These are phyloP conservation scores for Cynanchum wilfordii DNA, from an alignment of 257 asterid species.

Conservation along the genomic window DNA sequence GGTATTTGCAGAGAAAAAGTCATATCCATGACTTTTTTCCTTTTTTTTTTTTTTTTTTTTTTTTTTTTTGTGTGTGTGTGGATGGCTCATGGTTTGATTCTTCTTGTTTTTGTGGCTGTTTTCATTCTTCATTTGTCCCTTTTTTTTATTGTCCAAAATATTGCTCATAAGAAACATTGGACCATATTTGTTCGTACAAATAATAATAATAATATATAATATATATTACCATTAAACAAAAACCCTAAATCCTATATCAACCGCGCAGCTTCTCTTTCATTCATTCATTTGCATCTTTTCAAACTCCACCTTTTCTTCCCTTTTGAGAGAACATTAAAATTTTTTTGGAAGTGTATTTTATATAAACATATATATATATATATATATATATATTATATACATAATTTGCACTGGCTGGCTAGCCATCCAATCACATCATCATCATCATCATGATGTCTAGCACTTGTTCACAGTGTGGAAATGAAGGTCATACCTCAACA, in stretches of 20 bases:
- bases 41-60: too few species aligned
- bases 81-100: background rate
- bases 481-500: slow-evolving; percentile 37
- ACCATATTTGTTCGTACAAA: slow-evolving; percentile 16
- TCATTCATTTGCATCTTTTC: slow-evolving; percentile 1
- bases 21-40: slow-evolving; percentile 7
- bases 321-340: background rate
- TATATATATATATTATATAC: too few species aligned
- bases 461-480: slow-evolving; percentile 20
- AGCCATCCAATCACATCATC: too few species aligned
- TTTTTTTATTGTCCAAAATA: background rate
- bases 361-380: too few species aligned
- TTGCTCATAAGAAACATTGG: background rate
- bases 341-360: too few species aligned
- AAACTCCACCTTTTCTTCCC: slow-evolving; percentile 19
- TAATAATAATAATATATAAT: too few species aligned
- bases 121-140: background rate
- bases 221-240: background rate
- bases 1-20: slow-evolving; percentile 13
- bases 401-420: too few species aligned
- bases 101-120: slow-evolving; percentile 10
- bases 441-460: slow-evolving; percentile 21
- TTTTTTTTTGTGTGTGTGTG: background rate
- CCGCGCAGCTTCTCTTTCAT: slow-evolving; percentile 16
- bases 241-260: slow-evolving; percentile 37